A percentile compares a stretch with the other conserved stretches of the same genome.
Evolutionary conservation across 257 asterid genomes (phyloP).

Genomic region (Verbascum thapsus): DNA sequence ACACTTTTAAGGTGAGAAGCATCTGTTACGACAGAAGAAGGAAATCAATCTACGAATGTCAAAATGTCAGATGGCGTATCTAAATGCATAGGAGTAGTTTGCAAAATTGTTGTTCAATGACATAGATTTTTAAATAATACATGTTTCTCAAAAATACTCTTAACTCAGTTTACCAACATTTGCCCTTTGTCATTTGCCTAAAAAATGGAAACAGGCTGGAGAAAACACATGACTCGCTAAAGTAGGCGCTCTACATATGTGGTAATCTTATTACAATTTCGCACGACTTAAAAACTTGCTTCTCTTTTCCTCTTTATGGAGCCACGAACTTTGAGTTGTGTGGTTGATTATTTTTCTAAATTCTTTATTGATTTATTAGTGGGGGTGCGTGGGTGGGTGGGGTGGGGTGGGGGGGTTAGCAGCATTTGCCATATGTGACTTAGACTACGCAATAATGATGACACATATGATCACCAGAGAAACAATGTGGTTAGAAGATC

Average conservation of each 20-base stretch:
- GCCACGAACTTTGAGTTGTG: neutral
- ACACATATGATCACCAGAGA: neutral
- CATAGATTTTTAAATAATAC: neutral
- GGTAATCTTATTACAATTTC: neutral
- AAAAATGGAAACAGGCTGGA: neutral
- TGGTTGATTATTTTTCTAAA: no score
- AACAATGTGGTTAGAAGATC: neutral
- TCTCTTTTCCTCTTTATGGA: no score
- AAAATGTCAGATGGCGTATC: neutral
- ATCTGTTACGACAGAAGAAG: neutral
- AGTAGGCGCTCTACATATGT: neutral
- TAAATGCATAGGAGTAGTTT: neutral
- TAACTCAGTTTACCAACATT: neutral
- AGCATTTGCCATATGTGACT: neutral
- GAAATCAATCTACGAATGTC: neutral
- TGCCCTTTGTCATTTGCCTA: slow-evolving; percentile 6
- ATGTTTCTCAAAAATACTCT: slow-evolving; percentile 3
- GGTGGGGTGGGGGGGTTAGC: no score
- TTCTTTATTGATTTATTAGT: no score
- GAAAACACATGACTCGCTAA: neutral
- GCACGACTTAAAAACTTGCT: neutral
- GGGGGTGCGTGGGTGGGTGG: no score
- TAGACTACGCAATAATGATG: neutral
- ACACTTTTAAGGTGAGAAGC: slow-evolving; percentile 7
- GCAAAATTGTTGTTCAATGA: neutral